A percentile compares a stretch with the other conserved stretches of the same genome.
Conservation (phyloP, 768 basidiomycete genomes). For the Floccularia luteovirens region DNA sequence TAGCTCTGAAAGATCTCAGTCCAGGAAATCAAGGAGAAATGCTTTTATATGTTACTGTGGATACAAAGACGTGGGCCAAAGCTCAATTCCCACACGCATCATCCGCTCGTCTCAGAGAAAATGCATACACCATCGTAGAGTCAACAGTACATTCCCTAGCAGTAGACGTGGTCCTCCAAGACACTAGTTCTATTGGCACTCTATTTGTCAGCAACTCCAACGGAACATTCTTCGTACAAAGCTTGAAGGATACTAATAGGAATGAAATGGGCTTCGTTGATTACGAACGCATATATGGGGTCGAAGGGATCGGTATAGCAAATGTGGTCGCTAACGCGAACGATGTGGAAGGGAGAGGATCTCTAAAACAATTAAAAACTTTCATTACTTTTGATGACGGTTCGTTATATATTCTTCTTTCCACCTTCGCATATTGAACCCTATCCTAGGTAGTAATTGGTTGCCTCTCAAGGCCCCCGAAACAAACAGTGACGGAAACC, state of each 20-base stretch:
- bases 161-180: slow-evolving; percentile 84
- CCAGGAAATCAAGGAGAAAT: slow-evolving; percentile 57
- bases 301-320: slow-evolving; percentile 88
- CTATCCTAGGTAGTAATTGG: slow-evolving; percentile 65
- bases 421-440: neutral
- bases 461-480: slow-evolving; percentile 48
- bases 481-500: slow-evolving; percentile 50
- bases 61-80: slow-evolving; percentile 79
- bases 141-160: slow-evolving; percentile 89
- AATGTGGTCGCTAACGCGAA: slow-evolving; percentile 81
- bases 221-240: slow-evolving; percentile 91
- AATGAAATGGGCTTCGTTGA: slow-evolving; percentile 88
- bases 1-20: slow-evolving; percentile 71
- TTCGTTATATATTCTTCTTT: slow-evolving; percentile 3
- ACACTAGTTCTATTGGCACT: slow-evolving; percentile 67
- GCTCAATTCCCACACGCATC: slow-evolving; percentile 91
- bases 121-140: slow-evolving; percentile 95
- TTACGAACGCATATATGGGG: slow-evolving; percentile 80
- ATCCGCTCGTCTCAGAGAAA: slow-evolving; percentile 72
- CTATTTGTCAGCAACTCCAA: slow-evolving; percentile 95
- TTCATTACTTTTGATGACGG: slow-evolving; percentile 86
- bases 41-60: slow-evolving; percentile 80
- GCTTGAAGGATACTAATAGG: slow-evolving; percentile 87
- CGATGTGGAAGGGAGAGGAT: slow-evolving; percentile 68
- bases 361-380: slow-evolving; percentile 69